Conservation (phyloP, 2,329 filamentous ascomycete species). For the Colletotrichum nymphaeae region DNA sequence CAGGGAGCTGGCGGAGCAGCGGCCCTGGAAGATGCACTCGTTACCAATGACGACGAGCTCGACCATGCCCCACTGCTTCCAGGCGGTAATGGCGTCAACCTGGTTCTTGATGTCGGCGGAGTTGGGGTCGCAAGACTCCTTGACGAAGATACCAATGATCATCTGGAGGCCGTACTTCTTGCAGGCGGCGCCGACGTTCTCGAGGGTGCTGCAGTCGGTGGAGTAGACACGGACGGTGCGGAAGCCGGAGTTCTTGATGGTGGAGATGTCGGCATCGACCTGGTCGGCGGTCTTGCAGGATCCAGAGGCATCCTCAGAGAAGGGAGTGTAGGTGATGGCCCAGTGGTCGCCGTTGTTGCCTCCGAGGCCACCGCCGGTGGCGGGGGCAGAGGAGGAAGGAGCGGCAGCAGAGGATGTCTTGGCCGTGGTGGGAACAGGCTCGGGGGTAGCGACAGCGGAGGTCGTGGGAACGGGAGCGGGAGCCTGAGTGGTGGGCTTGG, state of each 20-base stretch:
- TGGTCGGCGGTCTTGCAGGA: conserved; percentile 72
- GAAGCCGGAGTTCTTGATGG: conserved; percentile 76
- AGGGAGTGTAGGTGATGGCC: conserved; percentile 86
- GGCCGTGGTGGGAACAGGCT: conserved; percentile 36
- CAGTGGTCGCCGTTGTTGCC: conserved; percentile 66
- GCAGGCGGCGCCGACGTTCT: conserved; percentile 78
- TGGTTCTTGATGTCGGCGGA: conserved; percentile 76
- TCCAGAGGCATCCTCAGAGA: conserved; percentile 62
- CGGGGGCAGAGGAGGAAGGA: conserved; percentile 40
- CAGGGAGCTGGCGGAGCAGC: conserved; percentile 73
- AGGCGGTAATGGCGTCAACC: conserved; percentile 77
- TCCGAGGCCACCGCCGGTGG: conserved; percentile 47
- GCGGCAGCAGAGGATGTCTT: conserved; percentile 38
- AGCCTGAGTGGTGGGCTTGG: conserved; percentile 38
- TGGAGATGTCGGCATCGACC: conserved; percentile 69
- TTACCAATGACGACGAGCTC: conserved; percentile 89
- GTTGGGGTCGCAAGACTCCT: conserved; percentile 68
- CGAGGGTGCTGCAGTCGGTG: conserved; percentile 87
- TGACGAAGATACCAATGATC: conserved; percentile 90
- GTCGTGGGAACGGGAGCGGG: conserved; percentile 37
- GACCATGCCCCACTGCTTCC: conserved; percentile 79
- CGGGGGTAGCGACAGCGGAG: conserved; percentile 38
- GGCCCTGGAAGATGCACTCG: conserved; percentile 85
- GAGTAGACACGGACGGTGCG: conserved; percentile 84
- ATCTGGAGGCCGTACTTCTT: conserved; percentile 76